A percentile compares a stretch with the other conserved stretches of the same genome.
Evolutionary conservation across 2,329 filamentous ascomycete species (phyloP).

Genomic region (Lachnellula suecica): DNA sequence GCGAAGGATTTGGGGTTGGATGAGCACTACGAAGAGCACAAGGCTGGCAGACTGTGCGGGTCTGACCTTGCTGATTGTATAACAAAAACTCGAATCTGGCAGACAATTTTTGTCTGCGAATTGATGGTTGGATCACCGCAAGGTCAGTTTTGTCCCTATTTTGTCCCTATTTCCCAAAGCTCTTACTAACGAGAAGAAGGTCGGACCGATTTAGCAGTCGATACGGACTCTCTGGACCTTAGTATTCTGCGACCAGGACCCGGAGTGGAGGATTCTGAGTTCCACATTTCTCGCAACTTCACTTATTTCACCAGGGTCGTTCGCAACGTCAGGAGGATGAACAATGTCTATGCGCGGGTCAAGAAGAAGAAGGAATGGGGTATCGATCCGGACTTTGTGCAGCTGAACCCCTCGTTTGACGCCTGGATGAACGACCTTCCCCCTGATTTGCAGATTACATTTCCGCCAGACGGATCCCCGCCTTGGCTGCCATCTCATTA

Average conservation of each 20-base stretch:
- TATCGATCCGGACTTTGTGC: constrained; percentile 77
- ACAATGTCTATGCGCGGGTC: constrained; percentile 69
- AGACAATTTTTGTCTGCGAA: constrained; percentile 81
- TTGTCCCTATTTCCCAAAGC: neutral
- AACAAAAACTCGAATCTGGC: constrained; percentile 86
- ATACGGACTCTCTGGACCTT: constrained; percentile 74
- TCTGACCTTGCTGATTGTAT: constrained; percentile 73
- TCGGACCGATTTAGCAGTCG: constrained; percentile 75
- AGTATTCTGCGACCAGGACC: constrained; percentile 61
- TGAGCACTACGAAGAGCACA: constrained; percentile 80
- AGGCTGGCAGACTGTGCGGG: constrained; percentile 68
- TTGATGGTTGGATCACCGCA: constrained; percentile 92
- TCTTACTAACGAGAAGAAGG: constrained; percentile 46
- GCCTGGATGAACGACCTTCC: constrained; percentile 78
- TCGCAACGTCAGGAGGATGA: constrained; percentile 75
- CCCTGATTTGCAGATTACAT: constrained; percentile 72
- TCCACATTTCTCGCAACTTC: constrained; percentile 78
- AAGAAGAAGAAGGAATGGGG: constrained; percentile 83
- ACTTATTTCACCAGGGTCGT: constrained; percentile 77
- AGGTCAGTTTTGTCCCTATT: constrained; percentile 58
- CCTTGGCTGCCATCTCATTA: constrained; percentile 87
- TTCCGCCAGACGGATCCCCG: constrained; percentile 73
- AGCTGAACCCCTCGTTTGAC: constrained; percentile 74
- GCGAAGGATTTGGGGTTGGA: constrained; percentile 87
- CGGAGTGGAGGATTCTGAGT: constrained; percentile 73